phyloP scores from a whole-genome alignment of 1,139 yeast species.

The Kazachstania sp. region DNA sequence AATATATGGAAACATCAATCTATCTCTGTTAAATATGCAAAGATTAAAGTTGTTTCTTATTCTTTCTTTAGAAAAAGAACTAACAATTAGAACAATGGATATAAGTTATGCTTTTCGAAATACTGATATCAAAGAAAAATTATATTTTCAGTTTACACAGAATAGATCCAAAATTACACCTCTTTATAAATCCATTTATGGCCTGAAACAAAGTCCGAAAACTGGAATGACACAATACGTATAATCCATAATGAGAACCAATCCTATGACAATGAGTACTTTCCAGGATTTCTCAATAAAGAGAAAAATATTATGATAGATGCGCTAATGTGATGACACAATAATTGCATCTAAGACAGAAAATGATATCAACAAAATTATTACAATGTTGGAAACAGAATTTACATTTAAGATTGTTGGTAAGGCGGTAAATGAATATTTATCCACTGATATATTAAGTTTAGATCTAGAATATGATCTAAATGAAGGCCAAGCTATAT shows the following conservation, averaged over 20 bases:
- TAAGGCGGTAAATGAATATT: not conserved
- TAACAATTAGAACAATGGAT: slow-evolving; percentile 4
- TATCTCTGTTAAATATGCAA: slow-evolving; percentile 5
- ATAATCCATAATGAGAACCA: slow-evolving; percentile 1
- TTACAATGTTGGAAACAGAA: not conserved
- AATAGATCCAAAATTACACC: not conserved
- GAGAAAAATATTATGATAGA: slow-evolving; percentile 2
- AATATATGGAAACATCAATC: slow-evolving; percentile 3
- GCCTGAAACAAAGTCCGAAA: slow-evolving; percentile 7
- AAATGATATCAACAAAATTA: not conserved
- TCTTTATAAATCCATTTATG: slow-evolving; percentile 4
- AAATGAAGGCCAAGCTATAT: no score
- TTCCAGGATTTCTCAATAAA: slow-evolving; percentile 2
- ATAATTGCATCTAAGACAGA: slow-evolving; percentile 3
- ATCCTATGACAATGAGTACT: slow-evolving; percentile 45
- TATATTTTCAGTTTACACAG: slow-evolving; percentile 5
- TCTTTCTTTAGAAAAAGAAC: slow-evolving; percentile 1
- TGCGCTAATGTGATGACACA: slow-evolving; percentile 2
- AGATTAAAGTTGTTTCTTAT: slow-evolving; percentile 6
- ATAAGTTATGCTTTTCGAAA: slow-evolving; percentile 8
- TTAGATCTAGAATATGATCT: no score
- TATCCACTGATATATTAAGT: no score
- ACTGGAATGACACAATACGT: slow-evolving; percentile 5
- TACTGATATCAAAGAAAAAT: slow-evolving; percentile 5
- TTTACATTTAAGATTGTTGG: slow-evolving; percentile 6